A percentile compares a stretch with the other conserved stretches of the same genome.
Conservation (phyloP, 1,284 basidiomycete species). For the Acaromyces ingoldii region DNA sequence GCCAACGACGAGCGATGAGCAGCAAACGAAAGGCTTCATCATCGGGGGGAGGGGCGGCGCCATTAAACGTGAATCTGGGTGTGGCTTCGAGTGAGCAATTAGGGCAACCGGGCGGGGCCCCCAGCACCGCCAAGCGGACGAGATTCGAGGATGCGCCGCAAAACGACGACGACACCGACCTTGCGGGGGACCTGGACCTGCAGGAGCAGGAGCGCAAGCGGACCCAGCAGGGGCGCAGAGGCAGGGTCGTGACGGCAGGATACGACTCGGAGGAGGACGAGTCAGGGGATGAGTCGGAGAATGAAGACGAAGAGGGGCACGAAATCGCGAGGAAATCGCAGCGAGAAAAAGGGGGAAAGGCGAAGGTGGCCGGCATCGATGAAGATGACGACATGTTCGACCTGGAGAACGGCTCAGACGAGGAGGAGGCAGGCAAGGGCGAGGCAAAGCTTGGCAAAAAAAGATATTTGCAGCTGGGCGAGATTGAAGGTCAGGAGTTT, state of each 20-base stretch:
- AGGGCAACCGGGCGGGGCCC: conserved; percentile 4
- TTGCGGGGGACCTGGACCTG: conserved; percentile 34
- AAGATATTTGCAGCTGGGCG: conserved; percentile 62
- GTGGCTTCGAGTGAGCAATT: neutral
- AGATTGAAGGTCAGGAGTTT: conserved; percentile 62
- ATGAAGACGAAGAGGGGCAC: conserved; percentile 52
- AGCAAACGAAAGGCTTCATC: conserved; percentile 1
- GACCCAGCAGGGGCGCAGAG: conserved; percentile 31
- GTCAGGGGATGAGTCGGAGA: conserved; percentile 57
- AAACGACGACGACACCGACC: neutral
- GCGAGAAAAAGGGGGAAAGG: neutral
- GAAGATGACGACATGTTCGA: conserved; percentile 81
- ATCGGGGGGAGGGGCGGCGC: neutral
- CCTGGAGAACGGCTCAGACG: neutral
- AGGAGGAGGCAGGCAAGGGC: conserved; percentile 11
- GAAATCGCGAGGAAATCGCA: neutral
- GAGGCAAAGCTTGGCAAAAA: conserved; percentile 10
- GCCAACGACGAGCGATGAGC: no score
- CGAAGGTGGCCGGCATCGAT: conserved; percentile 14
- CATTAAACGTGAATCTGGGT: neutral
- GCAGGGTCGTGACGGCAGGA: conserved; percentile 63
- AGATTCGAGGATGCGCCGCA: neutral
- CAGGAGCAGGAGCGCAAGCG: conserved; percentile 38
- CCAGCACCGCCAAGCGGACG: conserved; percentile 3
- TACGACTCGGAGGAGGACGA: conserved; percentile 84